Evolutionary conservation across 2,329 filamentous ascomycete species (phyloP), one percentile per base, ranked within the genome.

Genomic region (Madurella mycetomatis): DNA sequence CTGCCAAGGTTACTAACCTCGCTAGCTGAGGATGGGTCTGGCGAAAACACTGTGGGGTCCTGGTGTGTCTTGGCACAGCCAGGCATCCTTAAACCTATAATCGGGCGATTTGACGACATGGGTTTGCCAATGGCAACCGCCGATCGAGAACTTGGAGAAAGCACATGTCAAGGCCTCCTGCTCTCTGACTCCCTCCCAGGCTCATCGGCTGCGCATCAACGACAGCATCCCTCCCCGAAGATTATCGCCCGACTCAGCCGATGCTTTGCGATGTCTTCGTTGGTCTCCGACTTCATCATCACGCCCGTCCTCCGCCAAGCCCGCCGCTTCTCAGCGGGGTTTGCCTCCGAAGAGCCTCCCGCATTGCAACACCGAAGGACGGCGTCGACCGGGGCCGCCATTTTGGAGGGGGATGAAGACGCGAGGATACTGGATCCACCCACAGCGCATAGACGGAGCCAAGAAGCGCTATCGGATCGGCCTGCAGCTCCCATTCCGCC

Each of bases 301-400:
- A 84, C 84, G 58, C 83, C 84, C 54, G 82, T 86, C 64, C 71
- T 86, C 62, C 81, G 83, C 67, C 83, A 86, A 70, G 83, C 83
- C 64, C 81, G 82, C 58, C 81, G 82, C 59, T 80, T 86, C 65
- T 85, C 84, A 39, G 63, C 66, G 47, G 66, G 66, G 49, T 67
- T 70, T 57, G 62, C 66, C 55, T 55, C 68, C 62, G 69, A 68
- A 17, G 74, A 62, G 57, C 62, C 64, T 59, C 51, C 57, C 15
- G 52, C 53, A 40, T 43, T 52, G 25, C 60, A 47, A 17, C 59
- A 55, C 51, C 53, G 49, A n/a, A 46, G 62, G 49, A 43, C 59
- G 15, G 50, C 47, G 49, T 64, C 61, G 12, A 44, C 46, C 12
- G 43, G 56, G 16, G 46, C 49, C 51, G 59, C 61, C 30, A 61